phyloP scores from a whole-genome alignment of 208 protist genomes.

The Leishmania martiniquensis region DNA sequence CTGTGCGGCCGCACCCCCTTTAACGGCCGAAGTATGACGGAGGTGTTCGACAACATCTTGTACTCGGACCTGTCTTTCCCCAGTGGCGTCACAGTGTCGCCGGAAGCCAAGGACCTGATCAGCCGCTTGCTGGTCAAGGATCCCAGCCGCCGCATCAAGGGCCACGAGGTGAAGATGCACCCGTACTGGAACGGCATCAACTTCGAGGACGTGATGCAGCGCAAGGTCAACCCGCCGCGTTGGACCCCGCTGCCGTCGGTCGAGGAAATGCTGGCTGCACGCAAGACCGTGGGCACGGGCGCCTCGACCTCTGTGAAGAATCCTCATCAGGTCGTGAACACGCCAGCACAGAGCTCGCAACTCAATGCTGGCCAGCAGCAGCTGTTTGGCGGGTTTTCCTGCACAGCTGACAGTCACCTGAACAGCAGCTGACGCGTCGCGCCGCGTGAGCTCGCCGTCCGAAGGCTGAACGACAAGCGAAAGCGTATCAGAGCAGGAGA shows the following conservation, averaged over 20 bases:
- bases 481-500: too few species aligned
- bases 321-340: constrained; percentile 85
- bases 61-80: constrained; percentile 92
- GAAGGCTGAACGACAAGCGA: background rate
- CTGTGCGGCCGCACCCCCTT: constrained; percentile 95
- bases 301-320: constrained; percentile 44
- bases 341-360: constrained; percentile 77
- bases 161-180: constrained; percentile 87
- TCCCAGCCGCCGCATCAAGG: constrained; percentile 84
- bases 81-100: constrained; percentile 77
- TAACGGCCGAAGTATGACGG: constrained; percentile 92
- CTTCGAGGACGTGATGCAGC: constrained; percentile 90
- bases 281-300: constrained; percentile 31
- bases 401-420: constrained; percentile 87
- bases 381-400: constrained; percentile 92
- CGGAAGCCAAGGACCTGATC: constrained; percentile 93
- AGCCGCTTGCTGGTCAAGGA: constrained; percentile 91
- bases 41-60: constrained; percentile 94
- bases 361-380: constrained; percentile 87
- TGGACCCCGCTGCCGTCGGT: constrained; percentile 83
- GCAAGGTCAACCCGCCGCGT: constrained; percentile 80
- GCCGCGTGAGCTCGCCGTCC: background rate
- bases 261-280: constrained; percentile 80
- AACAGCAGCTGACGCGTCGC: constrained; percentile 26
- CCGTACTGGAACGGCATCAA: constrained; percentile 92